Evolutionary conservation across 306 rosid genomes (phyloP).

Genomic region (Cicer pinnatifidum): DNA sequence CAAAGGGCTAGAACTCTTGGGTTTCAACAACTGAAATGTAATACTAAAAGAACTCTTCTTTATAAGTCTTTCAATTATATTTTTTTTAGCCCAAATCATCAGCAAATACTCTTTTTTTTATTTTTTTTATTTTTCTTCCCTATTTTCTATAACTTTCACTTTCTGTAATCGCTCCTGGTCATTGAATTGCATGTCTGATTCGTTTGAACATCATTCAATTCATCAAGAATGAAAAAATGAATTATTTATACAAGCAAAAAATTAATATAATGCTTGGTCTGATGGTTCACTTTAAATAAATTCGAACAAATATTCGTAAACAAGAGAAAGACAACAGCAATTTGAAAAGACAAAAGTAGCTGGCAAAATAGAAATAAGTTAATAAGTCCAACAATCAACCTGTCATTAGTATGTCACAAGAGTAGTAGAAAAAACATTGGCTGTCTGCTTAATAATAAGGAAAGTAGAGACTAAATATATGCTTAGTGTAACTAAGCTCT

Average conservation of each 20-base stretch:
- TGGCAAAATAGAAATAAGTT: conserved; percentile 27
- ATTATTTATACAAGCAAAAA: conserved; percentile 22
- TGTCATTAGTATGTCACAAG: conserved; percentile 11
- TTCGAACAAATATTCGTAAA: neutral
- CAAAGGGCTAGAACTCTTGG: conserved; percentile 1
- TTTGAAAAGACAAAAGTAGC: conserved; percentile 9
- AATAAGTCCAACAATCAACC: conserved; percentile 22
- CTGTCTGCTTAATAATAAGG: conserved; percentile 14
- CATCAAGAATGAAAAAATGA: conserved; percentile 28
- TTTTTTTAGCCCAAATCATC: conserved; percentile 3
- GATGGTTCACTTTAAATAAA: conserved; percentile 29
- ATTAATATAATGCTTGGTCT: conserved; percentile 21
- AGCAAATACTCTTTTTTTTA: conserved; percentile 6
- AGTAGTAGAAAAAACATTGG: conserved; percentile 23
- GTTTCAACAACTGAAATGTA: conserved; percentile 21
- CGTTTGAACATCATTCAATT: conserved; percentile 26
- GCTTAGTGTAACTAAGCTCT: conserved; percentile 43
- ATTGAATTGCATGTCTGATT: conserved; percentile 36
- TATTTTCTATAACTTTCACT: conserved; percentile 21
- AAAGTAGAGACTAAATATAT: conserved; percentile 31
- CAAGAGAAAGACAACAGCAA: conserved; percentile 26
- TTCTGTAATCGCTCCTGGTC: conserved; percentile 7
- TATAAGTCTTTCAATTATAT: neutral
- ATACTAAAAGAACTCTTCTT: neutral
- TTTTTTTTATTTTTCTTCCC: conserved; percentile 8